A percentile compares a stretch with the other conserved stretches of the same genome.
Evolutionary conservation across 495 filamentous ascomycete genomes (phyloP).

Genomic region (Choiromyces venosus): DNA sequence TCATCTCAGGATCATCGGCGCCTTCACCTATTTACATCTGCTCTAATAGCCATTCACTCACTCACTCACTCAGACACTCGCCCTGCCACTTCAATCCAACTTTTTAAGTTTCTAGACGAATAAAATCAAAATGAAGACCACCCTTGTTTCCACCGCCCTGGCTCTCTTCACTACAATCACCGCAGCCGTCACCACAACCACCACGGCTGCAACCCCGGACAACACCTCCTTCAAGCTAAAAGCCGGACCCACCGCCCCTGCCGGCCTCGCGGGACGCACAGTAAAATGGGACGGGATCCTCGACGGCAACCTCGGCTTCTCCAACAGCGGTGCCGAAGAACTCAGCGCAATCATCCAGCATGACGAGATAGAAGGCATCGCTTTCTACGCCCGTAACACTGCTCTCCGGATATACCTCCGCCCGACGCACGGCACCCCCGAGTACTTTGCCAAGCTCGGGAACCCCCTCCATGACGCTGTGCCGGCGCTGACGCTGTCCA

Average conservation of each 20-base stretch:
- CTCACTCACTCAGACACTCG: not conserved
- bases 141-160: not conserved
- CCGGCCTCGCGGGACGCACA: not conserved
- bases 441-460: slow-evolving; percentile 25
- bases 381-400: slow-evolving; percentile 24
- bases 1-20: no score
- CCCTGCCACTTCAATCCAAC: not conserved
- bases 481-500: not conserved
- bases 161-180: not conserved
- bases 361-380: slow-evolving; percentile 19
- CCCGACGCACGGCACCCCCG: slow-evolving; percentile 16
- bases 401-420: slow-evolving; percentile 8
- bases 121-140: not conserved
- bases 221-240: slow-evolving; percentile 8
- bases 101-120: not conserved
- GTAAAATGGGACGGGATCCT: slow-evolving; percentile 1
- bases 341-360: slow-evolving; percentile 24
- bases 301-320: slow-evolving; percentile 24
- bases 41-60: not conserved
- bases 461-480: slow-evolving; percentile 15
- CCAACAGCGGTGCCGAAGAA: not conserved
- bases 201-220: not conserved
- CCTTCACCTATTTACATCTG: not conserved
- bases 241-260: slow-evolving; percentile 13
- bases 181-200: not conserved